Conservation (phyloP, 768 basidiomycete genomes). For the Termitomyces titanicus region DNA sequence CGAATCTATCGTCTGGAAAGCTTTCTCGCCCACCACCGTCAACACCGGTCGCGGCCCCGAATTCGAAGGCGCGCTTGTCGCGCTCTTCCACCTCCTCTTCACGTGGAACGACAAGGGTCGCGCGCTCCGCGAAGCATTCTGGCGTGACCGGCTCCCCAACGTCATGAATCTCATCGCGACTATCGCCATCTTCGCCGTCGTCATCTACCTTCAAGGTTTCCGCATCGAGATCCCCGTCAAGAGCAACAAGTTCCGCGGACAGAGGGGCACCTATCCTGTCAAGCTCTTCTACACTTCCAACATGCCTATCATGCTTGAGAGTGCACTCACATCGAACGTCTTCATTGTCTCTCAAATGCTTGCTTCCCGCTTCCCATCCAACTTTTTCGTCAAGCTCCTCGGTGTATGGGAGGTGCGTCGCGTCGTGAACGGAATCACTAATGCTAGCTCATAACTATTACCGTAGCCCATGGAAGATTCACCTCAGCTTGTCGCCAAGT, state of each 20-base stretch:
- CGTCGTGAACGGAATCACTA: background rate
- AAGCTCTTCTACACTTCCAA: conserved; percentile 99
- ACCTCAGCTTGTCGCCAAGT: conserved; percentile 84
- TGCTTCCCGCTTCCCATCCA: conserved; percentile 83
- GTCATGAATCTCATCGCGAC: conserved; percentile 97
- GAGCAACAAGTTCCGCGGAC: conserved; percentile 94
- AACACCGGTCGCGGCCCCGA: conserved; percentile 98
- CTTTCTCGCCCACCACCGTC: conserved; percentile 96
- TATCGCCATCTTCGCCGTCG: conserved; percentile 84
- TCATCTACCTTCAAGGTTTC: conserved; percentile 99
- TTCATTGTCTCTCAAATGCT: conserved; percentile 98
- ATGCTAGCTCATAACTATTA: background rate
- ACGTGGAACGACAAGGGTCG: conserved; percentile 99
- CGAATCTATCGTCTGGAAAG: conserved; percentile 99
- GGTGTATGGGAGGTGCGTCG: conserved; percentile 94
- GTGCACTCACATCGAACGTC: conserved; percentile 87
- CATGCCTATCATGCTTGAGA: conserved; percentile 99
- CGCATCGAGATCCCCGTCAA: conserved; percentile 98
- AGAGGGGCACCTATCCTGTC: conserved; percentile 92
- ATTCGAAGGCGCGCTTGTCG: conserved; percentile 95
- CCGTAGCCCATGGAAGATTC: conserved; percentile 88
- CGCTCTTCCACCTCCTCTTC: conserved; percentile 96
- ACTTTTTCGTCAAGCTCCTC: conserved; percentile 84
- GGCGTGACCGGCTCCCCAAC: conserved; percentile 94
- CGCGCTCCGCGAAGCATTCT: conserved; percentile 96